A percentile compares a stretch with the other conserved stretches of the same genome.
Conservation (phyloP, 73 alveolate genomes). For the Halteria grandinella region DNA sequence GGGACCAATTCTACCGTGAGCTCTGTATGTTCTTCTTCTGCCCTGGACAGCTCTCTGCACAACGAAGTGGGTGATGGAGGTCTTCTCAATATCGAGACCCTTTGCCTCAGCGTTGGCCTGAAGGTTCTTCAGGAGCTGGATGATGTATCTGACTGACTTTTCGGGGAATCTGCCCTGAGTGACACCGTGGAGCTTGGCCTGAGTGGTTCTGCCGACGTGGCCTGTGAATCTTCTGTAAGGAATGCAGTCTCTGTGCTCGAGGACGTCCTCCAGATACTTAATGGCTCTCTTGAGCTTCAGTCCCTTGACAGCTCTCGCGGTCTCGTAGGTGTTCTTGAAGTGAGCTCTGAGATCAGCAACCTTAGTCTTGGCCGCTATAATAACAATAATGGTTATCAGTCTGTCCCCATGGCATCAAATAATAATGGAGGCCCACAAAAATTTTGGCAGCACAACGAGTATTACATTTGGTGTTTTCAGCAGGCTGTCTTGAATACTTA, state of each 20-base stretch:
- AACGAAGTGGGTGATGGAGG: conserved; percentile 83
- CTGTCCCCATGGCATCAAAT: too few species aligned
- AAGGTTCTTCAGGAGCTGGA: conserved; percentile 84
- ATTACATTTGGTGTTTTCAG: conserved; percentile 74
- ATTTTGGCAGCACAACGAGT: too few species aligned
- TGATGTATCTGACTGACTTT: conserved; percentile 87
- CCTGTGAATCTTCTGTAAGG: conserved; percentile 93
- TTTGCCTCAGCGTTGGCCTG: conserved; percentile 94
- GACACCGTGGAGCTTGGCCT: conserved; percentile 86
- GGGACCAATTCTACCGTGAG: conserved; percentile 98
- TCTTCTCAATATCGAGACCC: conserved; percentile 87
- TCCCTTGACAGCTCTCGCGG: conserved; percentile 94
- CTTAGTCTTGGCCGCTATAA: conserved; percentile 87
- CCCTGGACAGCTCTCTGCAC: conserved; percentile 96
- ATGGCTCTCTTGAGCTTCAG: conserved; percentile 88
- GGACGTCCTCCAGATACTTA: conserved; percentile 90
- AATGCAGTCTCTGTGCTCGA: conserved; percentile 89
- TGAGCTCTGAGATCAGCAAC: conserved; percentile 93
- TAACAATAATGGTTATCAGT: not conserved
- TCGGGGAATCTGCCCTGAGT: conserved; percentile 96
- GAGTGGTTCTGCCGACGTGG: conserved; percentile 93
- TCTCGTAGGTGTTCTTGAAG: conserved; percentile 95
- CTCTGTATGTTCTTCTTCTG: conserved; percentile 98
- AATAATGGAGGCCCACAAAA: too few species aligned
- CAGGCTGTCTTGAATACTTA: conserved; percentile 86